Evolutionary conservation across 345 rosid species (phyloP).

Genomic region (Eucalyptus regnans): DNA sequence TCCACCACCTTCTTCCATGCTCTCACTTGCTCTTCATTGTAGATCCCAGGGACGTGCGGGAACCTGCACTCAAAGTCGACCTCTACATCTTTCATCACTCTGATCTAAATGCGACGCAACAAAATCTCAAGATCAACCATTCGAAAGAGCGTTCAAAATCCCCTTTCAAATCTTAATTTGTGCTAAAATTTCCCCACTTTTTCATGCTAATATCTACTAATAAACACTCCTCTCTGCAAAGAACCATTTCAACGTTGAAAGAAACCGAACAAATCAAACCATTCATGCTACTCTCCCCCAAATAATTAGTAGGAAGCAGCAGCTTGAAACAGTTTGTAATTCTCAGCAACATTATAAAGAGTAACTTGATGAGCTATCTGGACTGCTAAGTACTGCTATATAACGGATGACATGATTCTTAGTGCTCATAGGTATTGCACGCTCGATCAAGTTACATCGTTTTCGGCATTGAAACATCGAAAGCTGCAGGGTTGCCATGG

Average conservation of each 20-base stretch:
- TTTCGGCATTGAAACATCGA: background rate
- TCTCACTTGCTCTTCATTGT: constrained; percentile 64
- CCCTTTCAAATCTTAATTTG: background rate
- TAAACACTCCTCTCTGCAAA: background rate
- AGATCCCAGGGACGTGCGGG: constrained; percentile 93
- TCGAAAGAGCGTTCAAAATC: background rate
- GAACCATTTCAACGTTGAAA: background rate
- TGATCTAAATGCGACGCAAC: background rate
- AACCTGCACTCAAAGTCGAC: constrained; percentile 27
- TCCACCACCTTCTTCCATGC: constrained; percentile 84
- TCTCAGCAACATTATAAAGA: background rate
- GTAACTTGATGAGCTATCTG: background rate
- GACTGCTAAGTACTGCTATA: background rate
- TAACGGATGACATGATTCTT: background rate
- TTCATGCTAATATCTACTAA: background rate
- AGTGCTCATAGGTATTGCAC: background rate
- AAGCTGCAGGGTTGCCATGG: background rate
- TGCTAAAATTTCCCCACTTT: background rate
- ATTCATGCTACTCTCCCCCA: background rate
- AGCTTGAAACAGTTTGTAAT: background rate
- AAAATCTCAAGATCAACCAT: background rate
- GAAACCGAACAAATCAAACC: background rate
- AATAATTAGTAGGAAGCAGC: background rate
- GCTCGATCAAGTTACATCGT: background rate
- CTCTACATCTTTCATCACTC: background rate